Conservation (phyloP, 371 early-diverging fungal species). For the Polyrhizophydium stewartii region DNA sequence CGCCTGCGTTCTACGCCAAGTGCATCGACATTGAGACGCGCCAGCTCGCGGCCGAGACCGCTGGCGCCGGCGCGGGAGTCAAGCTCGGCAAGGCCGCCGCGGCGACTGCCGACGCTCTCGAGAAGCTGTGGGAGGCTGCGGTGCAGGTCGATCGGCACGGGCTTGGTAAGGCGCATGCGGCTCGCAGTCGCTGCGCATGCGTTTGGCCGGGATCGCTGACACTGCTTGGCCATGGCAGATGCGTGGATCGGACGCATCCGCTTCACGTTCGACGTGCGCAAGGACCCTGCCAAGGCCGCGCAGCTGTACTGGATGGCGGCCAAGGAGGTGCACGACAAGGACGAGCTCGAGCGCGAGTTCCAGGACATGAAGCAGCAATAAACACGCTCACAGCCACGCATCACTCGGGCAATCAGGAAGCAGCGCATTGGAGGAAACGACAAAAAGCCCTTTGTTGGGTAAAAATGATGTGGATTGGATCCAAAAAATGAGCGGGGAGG, state of each 20-base stretch:
- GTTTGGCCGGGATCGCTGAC: background rate
- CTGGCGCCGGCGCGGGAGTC: background rate
- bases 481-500: too few species aligned
- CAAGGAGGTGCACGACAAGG: constrained; percentile 53
- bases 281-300: constrained; percentile 44
- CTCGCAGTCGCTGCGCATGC: background rate
- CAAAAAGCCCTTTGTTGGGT: too few species aligned
- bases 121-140: constrained; percentile 53
- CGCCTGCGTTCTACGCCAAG: constrained; percentile 50
- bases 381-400: too few species aligned
- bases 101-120: background rate
- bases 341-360: constrained; percentile 46
- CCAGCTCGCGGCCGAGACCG: background rate
- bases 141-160: constrained; percentile 45
- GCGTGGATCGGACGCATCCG: constrained; percentile 58
- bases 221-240: constrained; percentile 34
- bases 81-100: constrained; percentile 11
- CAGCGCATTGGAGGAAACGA: too few species aligned
- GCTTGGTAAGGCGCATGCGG: constrained; percentile 38
- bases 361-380: constrained; percentile 19
- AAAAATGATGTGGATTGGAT: too few species aligned
- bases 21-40: constrained; percentile 56
- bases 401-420: too few species aligned
- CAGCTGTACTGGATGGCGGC: constrained; percentile 60
- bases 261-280: constrained; percentile 52